Percentiles rank a stretch among this genome's conserved stretches.
Conservation (phyloP, 2,329 filamentous ascomycete species). For the Elsinoe necatrix region DNA sequence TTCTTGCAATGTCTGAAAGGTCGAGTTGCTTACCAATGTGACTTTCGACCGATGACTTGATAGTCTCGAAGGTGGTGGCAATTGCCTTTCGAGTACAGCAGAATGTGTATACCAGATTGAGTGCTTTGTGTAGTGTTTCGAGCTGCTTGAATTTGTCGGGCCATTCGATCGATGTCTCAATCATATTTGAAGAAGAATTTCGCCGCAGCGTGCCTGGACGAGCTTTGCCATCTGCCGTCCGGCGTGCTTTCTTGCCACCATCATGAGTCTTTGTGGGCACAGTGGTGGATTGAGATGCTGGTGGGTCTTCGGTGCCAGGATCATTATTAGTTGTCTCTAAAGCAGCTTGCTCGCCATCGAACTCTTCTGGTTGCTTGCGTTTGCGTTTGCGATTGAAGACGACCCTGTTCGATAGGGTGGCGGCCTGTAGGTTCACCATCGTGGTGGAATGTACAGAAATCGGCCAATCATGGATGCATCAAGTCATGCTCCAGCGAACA, state of each 20-base stretch:
- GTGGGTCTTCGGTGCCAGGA: neutral
- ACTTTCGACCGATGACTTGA: slow-evolving; percentile 73
- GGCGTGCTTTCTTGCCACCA: slow-evolving; percentile 45
- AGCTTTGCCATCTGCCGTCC: slow-evolving; percentile 29
- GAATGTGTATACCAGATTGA: slow-evolving; percentile 92
- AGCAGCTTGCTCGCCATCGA: neutral
- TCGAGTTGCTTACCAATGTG: slow-evolving; percentile 65
- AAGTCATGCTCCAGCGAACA: neutral
- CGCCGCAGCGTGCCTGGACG: slow-evolving; percentile 29
- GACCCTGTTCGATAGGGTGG: slow-evolving; percentile 41
- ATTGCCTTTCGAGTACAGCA: slow-evolving; percentile 88
- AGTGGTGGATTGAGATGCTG: slow-evolving; percentile 32
- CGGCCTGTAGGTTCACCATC: slow-evolving; percentile 42
- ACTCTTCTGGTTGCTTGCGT: slow-evolving; percentile 20
- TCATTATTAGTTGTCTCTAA: neutral
- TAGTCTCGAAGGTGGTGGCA: slow-evolving; percentile 82
- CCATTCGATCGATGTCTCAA: slow-evolving; percentile 57
- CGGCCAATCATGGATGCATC: neutral
- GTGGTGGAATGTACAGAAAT: neutral
- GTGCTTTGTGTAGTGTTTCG: slow-evolving; percentile 67
- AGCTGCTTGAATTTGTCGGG: slow-evolving; percentile 65
- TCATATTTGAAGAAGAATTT: slow-evolving; percentile 42
- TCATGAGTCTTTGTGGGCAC: slow-evolving; percentile 51
- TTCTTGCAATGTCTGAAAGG: slow-evolving; percentile 71
- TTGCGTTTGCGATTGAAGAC: slow-evolving; percentile 39